Conservation (phyloP, 2,329 filamentous ascomycete species). For the Ascochyta clinopodiicola region DNA sequence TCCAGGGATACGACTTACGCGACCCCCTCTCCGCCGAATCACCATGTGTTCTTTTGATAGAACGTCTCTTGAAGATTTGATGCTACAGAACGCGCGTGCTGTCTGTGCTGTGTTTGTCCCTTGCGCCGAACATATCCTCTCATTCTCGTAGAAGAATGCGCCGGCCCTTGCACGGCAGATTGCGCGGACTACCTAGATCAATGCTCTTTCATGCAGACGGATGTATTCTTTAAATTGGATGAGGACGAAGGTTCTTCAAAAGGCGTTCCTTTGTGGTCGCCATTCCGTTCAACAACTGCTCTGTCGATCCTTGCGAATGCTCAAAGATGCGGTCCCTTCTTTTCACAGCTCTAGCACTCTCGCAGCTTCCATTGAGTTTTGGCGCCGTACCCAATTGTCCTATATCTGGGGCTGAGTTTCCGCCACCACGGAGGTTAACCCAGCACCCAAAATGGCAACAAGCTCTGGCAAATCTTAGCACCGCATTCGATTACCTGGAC, state of each 20-base stretch:
- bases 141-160: background rate
- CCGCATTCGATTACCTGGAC: conserved; percentile 30
- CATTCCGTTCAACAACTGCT: background rate
- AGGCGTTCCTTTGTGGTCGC: background rate
- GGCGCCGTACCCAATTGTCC: conserved; percentile 33
- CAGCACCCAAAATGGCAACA: conserved; percentile 29
- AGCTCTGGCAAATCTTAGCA: conserved; percentile 28
- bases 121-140: background rate
- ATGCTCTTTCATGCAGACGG: background rate
- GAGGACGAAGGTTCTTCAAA: background rate
- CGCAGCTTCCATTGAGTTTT: conserved; percentile 12
- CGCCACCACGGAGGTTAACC: conserved; percentile 27
- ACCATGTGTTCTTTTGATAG: background rate
- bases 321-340: background rate
- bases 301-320: background rate
- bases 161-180: background rate
- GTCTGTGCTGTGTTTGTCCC: background rate
- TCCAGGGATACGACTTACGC: background rate
- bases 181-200: background rate
- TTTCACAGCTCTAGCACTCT: background rate
- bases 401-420: conserved; percentile 31
- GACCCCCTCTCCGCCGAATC: background rate
- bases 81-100: too few relatives aligned
- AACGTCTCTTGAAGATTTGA: too few relatives aligned
- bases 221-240: background rate